These are phyloP conservation scores for Wickerhamomyces sp. DNA, from an alignment of 1,139 yeast genomes.

Conservation along the genomic window DNA sequence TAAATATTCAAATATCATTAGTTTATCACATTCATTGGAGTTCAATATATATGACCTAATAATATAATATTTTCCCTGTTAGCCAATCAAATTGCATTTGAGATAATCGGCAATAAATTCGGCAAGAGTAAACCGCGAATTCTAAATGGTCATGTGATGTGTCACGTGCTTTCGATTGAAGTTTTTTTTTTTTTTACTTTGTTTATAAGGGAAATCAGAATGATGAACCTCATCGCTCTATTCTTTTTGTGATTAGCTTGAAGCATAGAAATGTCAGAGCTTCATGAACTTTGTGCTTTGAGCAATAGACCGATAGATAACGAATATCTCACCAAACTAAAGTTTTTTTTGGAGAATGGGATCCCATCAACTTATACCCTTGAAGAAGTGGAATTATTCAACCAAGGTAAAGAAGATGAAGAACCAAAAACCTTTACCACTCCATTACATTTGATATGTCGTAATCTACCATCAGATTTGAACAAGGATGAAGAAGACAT, in stretches of 20 bases:
- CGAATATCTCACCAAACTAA: slow-evolving; percentile 40
- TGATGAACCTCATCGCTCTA: too few species aligned
- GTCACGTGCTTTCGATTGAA: too few species aligned
- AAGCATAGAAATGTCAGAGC: slow-evolving; percentile 48
- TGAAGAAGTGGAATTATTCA: slow-evolving; percentile 65
- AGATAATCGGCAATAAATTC: too few species aligned
- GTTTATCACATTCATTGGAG: too few species aligned
- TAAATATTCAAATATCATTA: neutral
- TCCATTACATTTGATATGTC: slow-evolving; percentile 64
- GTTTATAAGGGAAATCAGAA: too few species aligned
- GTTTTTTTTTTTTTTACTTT: too few species aligned
- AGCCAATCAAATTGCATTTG: too few species aligned
- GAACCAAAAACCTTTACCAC: slow-evolving; percentile 57
- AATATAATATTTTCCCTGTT: too few species aligned
- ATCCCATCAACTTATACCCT: slow-evolving; percentile 80
- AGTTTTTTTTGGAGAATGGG: slow-evolving; percentile 48
- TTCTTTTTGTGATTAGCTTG: too few species aligned
- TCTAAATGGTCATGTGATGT: too few species aligned
- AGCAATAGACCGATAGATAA: slow-evolving; percentile 50
- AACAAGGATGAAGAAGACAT: slow-evolving; percentile 40
- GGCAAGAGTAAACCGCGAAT: too few species aligned
- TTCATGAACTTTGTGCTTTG: slow-evolving; percentile 65
- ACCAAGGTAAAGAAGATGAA: slow-evolving; percentile 35
- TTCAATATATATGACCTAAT: too few species aligned
- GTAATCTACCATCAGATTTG: slow-evolving; percentile 43